Evolutionary conservation across 768 basidiomycete species (phyloP).

Genomic region (Collybia sp.): DNA sequence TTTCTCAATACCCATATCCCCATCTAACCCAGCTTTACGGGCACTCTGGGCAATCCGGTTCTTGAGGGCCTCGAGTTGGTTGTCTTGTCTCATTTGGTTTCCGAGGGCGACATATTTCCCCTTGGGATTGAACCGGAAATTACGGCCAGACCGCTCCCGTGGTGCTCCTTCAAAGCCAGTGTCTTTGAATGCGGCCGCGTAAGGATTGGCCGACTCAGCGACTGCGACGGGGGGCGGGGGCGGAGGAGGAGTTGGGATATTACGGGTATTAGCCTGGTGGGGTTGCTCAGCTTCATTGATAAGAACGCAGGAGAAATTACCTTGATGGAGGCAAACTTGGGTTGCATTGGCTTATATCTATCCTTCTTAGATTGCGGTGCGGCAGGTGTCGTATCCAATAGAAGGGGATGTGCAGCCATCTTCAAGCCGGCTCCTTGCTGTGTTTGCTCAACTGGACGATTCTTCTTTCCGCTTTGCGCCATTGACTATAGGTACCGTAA

Average conservation of each 20-base stretch:
- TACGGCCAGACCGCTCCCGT: conserved; percentile 62
- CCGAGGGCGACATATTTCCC: conserved; percentile 84
- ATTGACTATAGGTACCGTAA: conserved; percentile 33
- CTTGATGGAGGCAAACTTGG: conserved; percentile 96
- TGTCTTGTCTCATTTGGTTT: conserved; percentile 68
- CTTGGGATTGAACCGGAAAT: conserved; percentile 85
- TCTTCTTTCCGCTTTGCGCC: conserved; percentile 51
- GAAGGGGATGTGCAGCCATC: conserved; percentile 86
- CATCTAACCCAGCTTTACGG: conserved; percentile 89
- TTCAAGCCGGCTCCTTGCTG: conserved; percentile 82
- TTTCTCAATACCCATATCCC: conserved; percentile 90
- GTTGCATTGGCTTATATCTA: conserved; percentile 97
- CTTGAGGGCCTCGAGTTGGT: conserved; percentile 86
- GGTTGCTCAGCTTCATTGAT: not conserved
- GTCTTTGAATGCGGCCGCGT: conserved; percentile 58
- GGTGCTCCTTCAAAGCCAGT: conserved; percentile 71
- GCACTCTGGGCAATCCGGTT: conserved; percentile 91
- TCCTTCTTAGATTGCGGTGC: conserved; percentile 80
- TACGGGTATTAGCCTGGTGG: conserved; percentile 72
- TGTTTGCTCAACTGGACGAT: conserved; percentile 49
- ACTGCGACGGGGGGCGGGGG: conserved; percentile 32
- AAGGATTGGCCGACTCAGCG: conserved; percentile 67
- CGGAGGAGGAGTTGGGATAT: conserved; percentile 58
- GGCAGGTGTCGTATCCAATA: conserved; percentile 62
- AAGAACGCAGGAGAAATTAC: conserved; percentile 28